Evolutionary conservation across 148 eudicot species (phyloP), one percentile per base, ranked within the genome.

Genomic region (Beta vulgaris): DNA sequence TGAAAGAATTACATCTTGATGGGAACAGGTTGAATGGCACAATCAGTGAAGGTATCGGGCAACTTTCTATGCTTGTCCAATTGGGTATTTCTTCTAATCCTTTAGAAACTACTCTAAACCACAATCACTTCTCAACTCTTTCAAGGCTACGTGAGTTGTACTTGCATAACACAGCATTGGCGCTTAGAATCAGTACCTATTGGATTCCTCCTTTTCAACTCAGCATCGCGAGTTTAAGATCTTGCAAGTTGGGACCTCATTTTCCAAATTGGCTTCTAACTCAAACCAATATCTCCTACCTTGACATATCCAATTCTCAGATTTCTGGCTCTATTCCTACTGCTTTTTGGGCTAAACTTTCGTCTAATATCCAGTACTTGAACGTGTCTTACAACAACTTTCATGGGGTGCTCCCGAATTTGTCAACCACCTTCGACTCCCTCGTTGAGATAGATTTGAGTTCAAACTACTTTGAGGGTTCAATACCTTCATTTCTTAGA

Each of bases 91-190:
- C 77, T 62, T 40, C 25, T 13, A 85, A 78, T n/a, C 57, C 55
- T 2, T 71, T 84, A 0, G 48, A 79, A 74, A 82, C 69, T 15
- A 44, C 59, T 42, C 43, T 85, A 64, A 66, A 77, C 6, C 42
- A 77, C 2, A 51, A 25, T 1, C 84, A 85, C n/a, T 39, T 85
- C 28, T 57, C 55, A 6, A 82, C 77, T 46, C 82, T 82, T 35
- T 69, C 79, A 16, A 61, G 43, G 1, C 48, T 85, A 40, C 44
- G 25, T 0, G 35, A n/a, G 4, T 44, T 85, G 37, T 16, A 63
- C 37, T 75, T 85, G 66, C 57, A 49, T 26, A 85, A 82, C 69
- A 76, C 78, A 0, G 66, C 59, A 58, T 2, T 79, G 16, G 65
- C 31, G n/a, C 6, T 75, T 8, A 75, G 70, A 5, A 16, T 63